phyloP scores from a whole-genome alignment of 129 eudicot genomes.

The sunflower (Helianthus annuus) region DNA sequence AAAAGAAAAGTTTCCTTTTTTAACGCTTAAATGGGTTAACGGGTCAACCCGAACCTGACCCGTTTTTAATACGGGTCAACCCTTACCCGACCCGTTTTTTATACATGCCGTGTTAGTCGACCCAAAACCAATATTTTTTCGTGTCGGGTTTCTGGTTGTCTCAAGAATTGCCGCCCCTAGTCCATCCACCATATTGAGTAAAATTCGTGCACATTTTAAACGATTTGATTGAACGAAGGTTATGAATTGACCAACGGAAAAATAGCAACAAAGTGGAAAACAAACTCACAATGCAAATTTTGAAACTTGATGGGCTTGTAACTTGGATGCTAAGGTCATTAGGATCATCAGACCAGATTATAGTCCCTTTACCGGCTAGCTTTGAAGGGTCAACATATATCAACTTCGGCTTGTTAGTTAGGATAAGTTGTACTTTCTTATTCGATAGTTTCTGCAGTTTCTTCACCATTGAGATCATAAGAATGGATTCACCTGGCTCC shows the following conservation, averaged over 20 bases:
- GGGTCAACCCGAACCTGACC: too few species aligned
- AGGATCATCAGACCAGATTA: slow-evolving; percentile 93
- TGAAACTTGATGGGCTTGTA: slow-evolving; percentile 71
- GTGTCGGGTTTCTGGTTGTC: too few species aligned
- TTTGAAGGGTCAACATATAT: slow-evolving; percentile 90
- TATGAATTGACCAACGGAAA: neutral
- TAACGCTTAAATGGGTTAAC: too few species aligned
- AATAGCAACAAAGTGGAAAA: too few species aligned
- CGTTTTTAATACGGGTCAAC: too few species aligned
- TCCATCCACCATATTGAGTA: neutral
- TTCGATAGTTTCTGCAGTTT: slow-evolving; percentile 77
- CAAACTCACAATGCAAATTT: slow-evolving; percentile 74
- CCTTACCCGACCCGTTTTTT: too few species aligned
- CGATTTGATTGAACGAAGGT: neutral
- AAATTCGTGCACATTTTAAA: neutral
- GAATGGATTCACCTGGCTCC: slow-evolving; percentile 91
- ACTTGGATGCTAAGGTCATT: slow-evolving; percentile 91
- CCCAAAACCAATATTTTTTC: too few species aligned
- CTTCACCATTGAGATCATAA: slow-evolving; percentile 98
- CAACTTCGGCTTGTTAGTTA: slow-evolving; percentile 91
- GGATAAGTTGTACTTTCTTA: slow-evolving; percentile 96
- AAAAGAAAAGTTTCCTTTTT: too few species aligned
- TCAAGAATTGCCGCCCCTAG: too few species aligned
- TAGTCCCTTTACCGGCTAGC: slow-evolving; percentile 67
- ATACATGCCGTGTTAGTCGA: too few species aligned